Evolutionary conservation across 1,139 yeast genomes (phyloP).

Genomic region (Magnusiomyces clavatus): DNA sequence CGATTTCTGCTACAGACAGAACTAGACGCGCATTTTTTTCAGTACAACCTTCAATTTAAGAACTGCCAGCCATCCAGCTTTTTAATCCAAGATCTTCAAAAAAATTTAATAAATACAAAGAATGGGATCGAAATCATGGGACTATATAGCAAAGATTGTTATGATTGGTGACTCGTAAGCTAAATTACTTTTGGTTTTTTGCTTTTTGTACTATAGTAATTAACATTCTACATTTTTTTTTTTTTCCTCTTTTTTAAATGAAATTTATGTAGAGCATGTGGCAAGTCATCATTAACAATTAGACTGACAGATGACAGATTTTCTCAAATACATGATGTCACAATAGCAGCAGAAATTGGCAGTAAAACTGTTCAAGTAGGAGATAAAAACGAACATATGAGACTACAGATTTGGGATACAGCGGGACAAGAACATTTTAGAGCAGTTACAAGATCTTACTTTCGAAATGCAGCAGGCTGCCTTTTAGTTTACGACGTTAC

Average conservation of each 20-base stretch:
- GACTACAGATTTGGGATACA: conserved; percentile 48
- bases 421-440: conserved; percentile 96
- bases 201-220: too few relatives aligned
- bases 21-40: too few relatives aligned
- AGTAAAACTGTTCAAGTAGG: conserved; percentile 31
- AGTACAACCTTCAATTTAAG: too few relatives aligned
- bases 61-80: background rate
- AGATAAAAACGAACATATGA: conserved; percentile 16
- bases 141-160: conserved; percentile 25
- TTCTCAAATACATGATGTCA: conserved; percentile 31
- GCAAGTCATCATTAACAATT: conserved; percentile 32
- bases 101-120: background rate
- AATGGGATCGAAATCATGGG: conserved; percentile 17
- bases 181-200: background rate
- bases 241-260: background rate
- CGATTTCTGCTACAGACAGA: too few relatives aligned
- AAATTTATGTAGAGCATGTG: conserved; percentile 27
- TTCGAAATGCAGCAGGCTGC: conserved; percentile 79
- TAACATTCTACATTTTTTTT: background rate
- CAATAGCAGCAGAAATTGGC: conserved; percentile 35
- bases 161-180: conserved; percentile 24
- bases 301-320: conserved; percentile 33
- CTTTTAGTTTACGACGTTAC: conserved; percentile 83
- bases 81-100: background rate
- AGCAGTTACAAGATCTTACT: conserved; percentile 79